A percentile compares a stretch with the other conserved stretches of the same genome.
phyloP scores from a whole-genome alignment of 2,329 filamentous ascomycete species.

The Alternaria sp. region DNA sequence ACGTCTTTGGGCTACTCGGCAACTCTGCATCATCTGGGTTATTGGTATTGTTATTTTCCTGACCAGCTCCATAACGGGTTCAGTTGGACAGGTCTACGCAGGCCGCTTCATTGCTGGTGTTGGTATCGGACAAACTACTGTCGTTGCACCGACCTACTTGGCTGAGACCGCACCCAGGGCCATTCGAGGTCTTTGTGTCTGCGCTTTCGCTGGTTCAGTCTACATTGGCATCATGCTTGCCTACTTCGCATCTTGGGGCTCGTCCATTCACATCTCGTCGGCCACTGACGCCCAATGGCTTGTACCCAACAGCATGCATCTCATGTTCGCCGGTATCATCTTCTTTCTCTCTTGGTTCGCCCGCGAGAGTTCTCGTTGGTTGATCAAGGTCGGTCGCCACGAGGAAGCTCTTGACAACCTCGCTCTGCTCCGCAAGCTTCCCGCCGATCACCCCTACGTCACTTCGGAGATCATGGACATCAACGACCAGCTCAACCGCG shows the following conservation, averaged over 20 bases:
- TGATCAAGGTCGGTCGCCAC: slow-evolving; percentile 69
- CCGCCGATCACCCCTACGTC: slow-evolving; percentile 67
- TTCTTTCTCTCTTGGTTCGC: slow-evolving; percentile 73
- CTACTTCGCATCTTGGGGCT: slow-evolving; percentile 73
- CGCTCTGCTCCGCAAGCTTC: slow-evolving; percentile 67
- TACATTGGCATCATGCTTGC: slow-evolving; percentile 81
- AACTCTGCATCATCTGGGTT: slow-evolving; percentile 54
- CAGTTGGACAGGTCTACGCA: slow-evolving; percentile 64
- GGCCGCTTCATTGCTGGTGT: slow-evolving; percentile 72
- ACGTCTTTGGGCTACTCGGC: slow-evolving; percentile 55
- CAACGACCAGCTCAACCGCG: slow-evolving; percentile 70
- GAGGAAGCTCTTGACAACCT: slow-evolving; percentile 67
- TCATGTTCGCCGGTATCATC: slow-evolving; percentile 79
- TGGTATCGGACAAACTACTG: slow-evolving; percentile 72
- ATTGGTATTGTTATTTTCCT: slow-evolving; percentile 55
- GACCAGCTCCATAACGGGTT: slow-evolving; percentile 47
- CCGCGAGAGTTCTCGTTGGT: slow-evolving; percentile 74
- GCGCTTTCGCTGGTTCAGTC: slow-evolving; percentile 73
- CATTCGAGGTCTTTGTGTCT: slow-evolving; percentile 76
- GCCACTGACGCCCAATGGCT: slow-evolving; percentile 61
- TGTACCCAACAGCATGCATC: slow-evolving; percentile 76
- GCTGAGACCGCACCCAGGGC: slow-evolving; percentile 75
- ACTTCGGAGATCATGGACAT: slow-evolving; percentile 70
- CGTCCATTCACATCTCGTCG: slow-evolving; percentile 61
- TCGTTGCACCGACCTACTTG: slow-evolving; percentile 75